These are phyloP conservation scores for Blastomyces gilchristii DNA, from an alignment of 2,329 filamentous ascomycete genomes.

Conservation along the genomic window DNA sequence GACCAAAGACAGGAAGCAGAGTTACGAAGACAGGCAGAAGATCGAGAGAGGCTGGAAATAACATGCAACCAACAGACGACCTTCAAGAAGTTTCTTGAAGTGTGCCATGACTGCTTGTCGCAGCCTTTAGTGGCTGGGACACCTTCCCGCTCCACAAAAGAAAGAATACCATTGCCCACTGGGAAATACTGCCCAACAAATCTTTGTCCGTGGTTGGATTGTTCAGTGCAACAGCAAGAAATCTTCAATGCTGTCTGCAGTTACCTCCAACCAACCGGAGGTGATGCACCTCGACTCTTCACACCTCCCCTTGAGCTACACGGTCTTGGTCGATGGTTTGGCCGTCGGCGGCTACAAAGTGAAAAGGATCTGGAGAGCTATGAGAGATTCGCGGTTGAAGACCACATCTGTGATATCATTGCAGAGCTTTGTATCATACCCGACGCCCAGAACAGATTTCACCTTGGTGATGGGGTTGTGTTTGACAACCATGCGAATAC, in stretches of 20 bases:
- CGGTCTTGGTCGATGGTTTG: slow-evolving; percentile 16
- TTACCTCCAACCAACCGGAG: slow-evolving; percentile 10
- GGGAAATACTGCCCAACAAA: slow-evolving; percentile 14
- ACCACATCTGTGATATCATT: slow-evolving; percentile 22
- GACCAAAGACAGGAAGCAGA: slow-evolving; percentile 11
- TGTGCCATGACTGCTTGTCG: slow-evolving; percentile 5
- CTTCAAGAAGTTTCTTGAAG: background rate
- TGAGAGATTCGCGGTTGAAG: slow-evolving; percentile 22
- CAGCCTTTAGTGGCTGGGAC: slow-evolving; percentile 8
- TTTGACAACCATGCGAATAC: slow-evolving; percentile 18
- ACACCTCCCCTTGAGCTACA: slow-evolving; percentile 13
- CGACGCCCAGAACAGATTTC: slow-evolving; percentile 19
- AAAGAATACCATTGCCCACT: slow-evolving; percentile 11
- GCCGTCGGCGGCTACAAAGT: slow-evolving; percentile 19
- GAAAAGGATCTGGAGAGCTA: slow-evolving; percentile 24
- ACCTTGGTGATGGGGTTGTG: slow-evolving; percentile 16
- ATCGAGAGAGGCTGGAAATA: slow-evolving; percentile 7
- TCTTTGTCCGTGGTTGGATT: slow-evolving; percentile 12
- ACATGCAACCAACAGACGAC: slow-evolving; percentile 6
- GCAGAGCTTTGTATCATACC: slow-evolving; percentile 21
- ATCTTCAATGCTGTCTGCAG: slow-evolving; percentile 12
- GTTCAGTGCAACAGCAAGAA: slow-evolving; percentile 8
- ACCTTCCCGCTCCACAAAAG: slow-evolving; percentile 12
- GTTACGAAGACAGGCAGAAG: no score
- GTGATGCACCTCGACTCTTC: slow-evolving; percentile 10